Evolutionary conservation across 2,329 filamentous ascomycete genomes (phyloP).

Genomic region (Dactylellina leptospora): DNA sequence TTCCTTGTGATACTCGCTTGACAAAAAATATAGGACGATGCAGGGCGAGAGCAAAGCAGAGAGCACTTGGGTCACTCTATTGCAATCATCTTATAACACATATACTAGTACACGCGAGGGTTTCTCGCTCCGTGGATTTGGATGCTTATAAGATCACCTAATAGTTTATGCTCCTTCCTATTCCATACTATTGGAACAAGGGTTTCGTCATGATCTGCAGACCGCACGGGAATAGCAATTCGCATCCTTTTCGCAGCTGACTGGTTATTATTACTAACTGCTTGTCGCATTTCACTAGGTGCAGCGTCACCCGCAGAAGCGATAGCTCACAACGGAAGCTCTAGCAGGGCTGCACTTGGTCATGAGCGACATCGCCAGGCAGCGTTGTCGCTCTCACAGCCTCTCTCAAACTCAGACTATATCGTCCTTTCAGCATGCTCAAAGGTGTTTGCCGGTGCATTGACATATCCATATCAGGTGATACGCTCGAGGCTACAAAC

Average conservation of each 20-base stretch:
- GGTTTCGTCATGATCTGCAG: conserved; percentile 42
- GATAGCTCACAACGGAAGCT: conserved; percentile 26
- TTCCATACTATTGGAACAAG: conserved; percentile 48
- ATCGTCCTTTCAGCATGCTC: conserved; percentile 80
- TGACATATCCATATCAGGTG: conserved; percentile 95
- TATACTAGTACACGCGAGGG: conserved; percentile 18
- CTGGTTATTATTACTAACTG: conserved; percentile 29
- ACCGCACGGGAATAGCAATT: conserved; percentile 5
- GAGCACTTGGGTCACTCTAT: no score
- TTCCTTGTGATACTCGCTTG: conserved; percentile 1
- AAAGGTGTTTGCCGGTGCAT: conserved; percentile 87
- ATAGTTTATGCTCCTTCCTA: conserved; percentile 48
- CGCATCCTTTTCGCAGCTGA: conserved; percentile 38
- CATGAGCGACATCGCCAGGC: conserved; percentile 64
- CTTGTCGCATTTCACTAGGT: conserved; percentile 27
- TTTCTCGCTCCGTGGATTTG: conserved; percentile 18
- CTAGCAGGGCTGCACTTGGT: conserved; percentile 22
- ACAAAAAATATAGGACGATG: no score
- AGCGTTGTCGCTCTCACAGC: conserved; percentile 17
- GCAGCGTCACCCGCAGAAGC: conserved; percentile 22
- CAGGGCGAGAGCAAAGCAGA: no score
- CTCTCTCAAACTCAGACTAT: conserved; percentile 67
- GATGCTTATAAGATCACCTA: conserved; percentile 46
- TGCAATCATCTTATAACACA: no score
- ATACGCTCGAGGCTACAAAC: conserved; percentile 87